Percentiles rank a stretch among this genome's conserved stretches.
Evolutionary conservation across 169 alveolate genomes (phyloP).

Genomic region (Perkinsus marinus): DNA sequence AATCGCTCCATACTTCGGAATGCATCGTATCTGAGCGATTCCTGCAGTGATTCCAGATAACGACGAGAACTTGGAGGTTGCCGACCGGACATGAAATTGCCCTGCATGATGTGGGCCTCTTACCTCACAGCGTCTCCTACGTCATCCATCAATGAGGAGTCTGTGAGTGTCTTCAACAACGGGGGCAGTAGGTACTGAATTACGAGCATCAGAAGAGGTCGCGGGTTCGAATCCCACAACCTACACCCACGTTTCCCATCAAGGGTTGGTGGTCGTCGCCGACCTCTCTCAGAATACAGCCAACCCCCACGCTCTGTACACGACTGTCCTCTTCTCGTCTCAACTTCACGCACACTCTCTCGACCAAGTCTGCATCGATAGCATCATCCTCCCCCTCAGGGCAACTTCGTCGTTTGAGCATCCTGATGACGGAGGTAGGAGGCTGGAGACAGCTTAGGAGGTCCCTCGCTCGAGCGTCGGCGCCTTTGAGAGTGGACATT

Average conservation of each 20-base stretch:
- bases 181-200: not conserved
- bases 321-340: not conserved
- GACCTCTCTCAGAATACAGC: not conserved
- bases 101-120: too few species aligned
- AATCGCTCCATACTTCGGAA: not conserved
- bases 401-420: too few species aligned
- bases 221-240: not conserved
- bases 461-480: too few species aligned
- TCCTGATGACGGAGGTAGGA: too few species aligned
- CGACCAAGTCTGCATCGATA: too few species aligned
- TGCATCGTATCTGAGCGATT: not conserved
- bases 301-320: not conserved
- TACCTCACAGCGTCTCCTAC: not conserved
- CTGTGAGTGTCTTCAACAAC: not conserved
- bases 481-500: too few species aligned
- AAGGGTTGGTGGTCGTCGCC: not conserved
- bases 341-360: too few species aligned
- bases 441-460: too few species aligned
- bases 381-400: too few species aligned
- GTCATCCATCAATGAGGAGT: not conserved
- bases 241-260: not conserved
- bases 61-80: not conserved
- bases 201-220: not conserved
- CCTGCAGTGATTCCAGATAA: too few species aligned
- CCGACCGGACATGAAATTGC: not conserved